Conservation (phyloP, 2,329 filamentous ascomycete genomes). For the Colletotrichum sp. region DNA sequence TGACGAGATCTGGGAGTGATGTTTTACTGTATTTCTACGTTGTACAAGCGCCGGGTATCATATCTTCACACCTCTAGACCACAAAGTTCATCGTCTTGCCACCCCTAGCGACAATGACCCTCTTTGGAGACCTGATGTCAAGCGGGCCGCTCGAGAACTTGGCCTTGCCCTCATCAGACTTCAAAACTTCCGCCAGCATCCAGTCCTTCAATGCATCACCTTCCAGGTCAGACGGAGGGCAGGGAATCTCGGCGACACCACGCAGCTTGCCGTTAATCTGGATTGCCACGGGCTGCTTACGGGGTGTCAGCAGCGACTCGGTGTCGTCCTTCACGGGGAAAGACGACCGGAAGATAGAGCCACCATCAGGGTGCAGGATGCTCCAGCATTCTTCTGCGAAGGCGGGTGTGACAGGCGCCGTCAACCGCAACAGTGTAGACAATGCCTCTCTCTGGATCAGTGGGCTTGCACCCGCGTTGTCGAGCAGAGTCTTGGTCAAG, state of each 20-base stretch:
- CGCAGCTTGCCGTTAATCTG: constrained; percentile 83
- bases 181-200: constrained; percentile 66
- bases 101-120: constrained; percentile 69
- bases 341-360: constrained; percentile 47
- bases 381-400: constrained; percentile 84
- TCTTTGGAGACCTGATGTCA: constrained; percentile 59
- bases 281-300: constrained; percentile 66
- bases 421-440: constrained; percentile 68
- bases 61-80: constrained; percentile 35
- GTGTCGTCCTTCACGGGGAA: constrained; percentile 67
- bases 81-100: constrained; percentile 81
- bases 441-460: constrained; percentile 54
- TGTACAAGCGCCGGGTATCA: constrained; percentile 19
- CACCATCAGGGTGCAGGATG: constrained; percentile 47
- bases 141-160: constrained; percentile 55
- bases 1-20: background rate
- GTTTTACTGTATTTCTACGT: background rate
- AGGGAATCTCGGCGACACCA: constrained; percentile 69
- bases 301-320: constrained; percentile 52
- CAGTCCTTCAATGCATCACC: constrained; percentile 59
- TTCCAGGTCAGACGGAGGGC: constrained; percentile 45
- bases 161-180: constrained; percentile 63
- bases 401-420: constrained; percentile 81
- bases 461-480: constrained; percentile 45
- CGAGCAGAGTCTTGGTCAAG: constrained; percentile 73